These are phyloP conservation scores for Bjerkandera adusta DNA, from an alignment of 1,284 basidiomycete species.

Conservation along the genomic window DNA sequence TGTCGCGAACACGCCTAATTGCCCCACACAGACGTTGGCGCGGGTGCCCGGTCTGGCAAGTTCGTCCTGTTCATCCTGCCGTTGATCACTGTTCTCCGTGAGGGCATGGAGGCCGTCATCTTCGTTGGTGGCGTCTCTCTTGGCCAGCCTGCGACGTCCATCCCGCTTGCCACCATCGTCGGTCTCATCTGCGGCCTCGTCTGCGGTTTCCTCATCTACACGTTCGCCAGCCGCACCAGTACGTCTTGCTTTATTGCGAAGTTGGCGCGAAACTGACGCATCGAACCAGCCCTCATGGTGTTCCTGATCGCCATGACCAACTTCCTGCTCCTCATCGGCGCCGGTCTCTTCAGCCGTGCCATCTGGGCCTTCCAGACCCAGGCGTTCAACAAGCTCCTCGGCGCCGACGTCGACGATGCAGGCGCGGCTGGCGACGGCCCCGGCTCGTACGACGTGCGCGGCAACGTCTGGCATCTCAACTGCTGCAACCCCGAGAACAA, in stretches of 20 bases:
- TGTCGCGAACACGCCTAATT: background rate
- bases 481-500: conserved; percentile 77
- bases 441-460: conserved; percentile 75
- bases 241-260: conserved; percentile 25
- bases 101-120: conserved; percentile 89
- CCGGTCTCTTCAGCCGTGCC: conserved; percentile 80
- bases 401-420: conserved; percentile 74
- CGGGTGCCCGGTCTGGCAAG: conserved; percentile 54
- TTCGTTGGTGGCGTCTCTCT: conserved; percentile 94
- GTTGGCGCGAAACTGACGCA: background rate
- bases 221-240: conserved; percentile 74
- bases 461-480: conserved; percentile 84
- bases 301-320: conserved; percentile 90
- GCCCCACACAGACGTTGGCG: conserved; percentile 37
- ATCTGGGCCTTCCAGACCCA: conserved; percentile 72
- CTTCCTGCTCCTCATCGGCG: conserved; percentile 87
- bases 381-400: conserved; percentile 68
- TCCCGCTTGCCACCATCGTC: conserved; percentile 86
- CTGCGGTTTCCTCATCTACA: conserved; percentile 71
- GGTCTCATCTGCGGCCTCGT: conserved; percentile 76
- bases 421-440: conserved; percentile 67
- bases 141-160: conserved; percentile 74
- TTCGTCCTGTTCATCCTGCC: conserved; percentile 90
- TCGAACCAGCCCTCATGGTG: conserved; percentile 57
- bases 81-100: conserved; percentile 86